A percentile compares a stretch with the other conserved stretches of the same genome.
Conservation (phyloP, 108 stramenopile species). For the Pseudonitzschia multiseries region DNA sequence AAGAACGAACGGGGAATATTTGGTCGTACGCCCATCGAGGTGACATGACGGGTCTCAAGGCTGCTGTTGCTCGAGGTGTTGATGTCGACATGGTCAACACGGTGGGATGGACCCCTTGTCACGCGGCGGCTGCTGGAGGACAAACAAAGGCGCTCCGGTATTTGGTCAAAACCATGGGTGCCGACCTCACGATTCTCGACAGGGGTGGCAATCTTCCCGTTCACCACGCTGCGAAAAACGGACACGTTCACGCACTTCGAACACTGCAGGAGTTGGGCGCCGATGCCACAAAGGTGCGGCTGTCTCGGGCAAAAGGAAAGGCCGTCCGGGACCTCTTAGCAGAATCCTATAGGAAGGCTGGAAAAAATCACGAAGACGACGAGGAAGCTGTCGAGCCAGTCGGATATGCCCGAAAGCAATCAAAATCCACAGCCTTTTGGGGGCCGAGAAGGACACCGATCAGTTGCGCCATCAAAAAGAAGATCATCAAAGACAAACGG, state of each 20-base stretch:
- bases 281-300: not conserved
- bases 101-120: not conserved
- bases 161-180: not conserved
- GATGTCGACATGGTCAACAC: slow-evolving; percentile 1
- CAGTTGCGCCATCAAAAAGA: slow-evolving; percentile 4
- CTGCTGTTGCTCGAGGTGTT: not conserved
- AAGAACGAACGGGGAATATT: slow-evolving; percentile 5
- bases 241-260: slow-evolving; percentile 1
- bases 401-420: slow-evolving; percentile 2
- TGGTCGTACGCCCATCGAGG: slow-evolving; percentile 7
- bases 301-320: slow-evolving; percentile 2
- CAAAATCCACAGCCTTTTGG: not conserved
- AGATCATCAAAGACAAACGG: slow-evolving; percentile 9
- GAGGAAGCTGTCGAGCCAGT: not conserved
- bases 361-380: not conserved
- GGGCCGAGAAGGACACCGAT: slow-evolving; percentile 2
- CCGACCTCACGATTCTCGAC: not conserved
- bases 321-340: not conserved
- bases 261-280: not conserved
- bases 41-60: slow-evolving; percentile 9
- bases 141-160: slow-evolving; percentile 5
- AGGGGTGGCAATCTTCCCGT: not conserved
- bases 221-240: slow-evolving; percentile 6
- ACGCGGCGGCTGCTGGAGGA: not conserved
- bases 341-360: not conserved